phyloP scores from a whole-genome alignment of 2,329 filamentous ascomycete genomes.

The Alternaria burnsii region DNA sequence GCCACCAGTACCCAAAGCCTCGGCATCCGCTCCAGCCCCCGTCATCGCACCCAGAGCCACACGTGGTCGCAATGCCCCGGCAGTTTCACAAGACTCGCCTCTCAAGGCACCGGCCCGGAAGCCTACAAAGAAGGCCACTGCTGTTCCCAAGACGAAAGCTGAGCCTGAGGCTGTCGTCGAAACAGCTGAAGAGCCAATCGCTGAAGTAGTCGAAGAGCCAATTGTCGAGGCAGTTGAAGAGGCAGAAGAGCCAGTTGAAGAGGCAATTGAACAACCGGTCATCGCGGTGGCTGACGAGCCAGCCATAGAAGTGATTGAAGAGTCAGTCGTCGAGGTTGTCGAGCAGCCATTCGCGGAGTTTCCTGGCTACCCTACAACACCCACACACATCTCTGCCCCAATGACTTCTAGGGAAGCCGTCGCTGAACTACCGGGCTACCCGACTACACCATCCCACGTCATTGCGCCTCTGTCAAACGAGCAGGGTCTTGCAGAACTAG shows the following conservation, averaged over 20 bases:
- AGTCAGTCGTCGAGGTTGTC: neutral
- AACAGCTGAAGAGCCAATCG: constrained; percentile 15
- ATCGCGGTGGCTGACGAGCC: neutral
- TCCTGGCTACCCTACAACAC: constrained; percentile 21
- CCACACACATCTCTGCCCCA: constrained; percentile 25
- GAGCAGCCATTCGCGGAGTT: constrained; percentile 37
- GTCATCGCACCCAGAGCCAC: constrained; percentile 27
- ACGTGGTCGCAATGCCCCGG: constrained; percentile 31
- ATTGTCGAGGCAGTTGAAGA: neutral
- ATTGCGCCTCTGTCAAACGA: constrained; percentile 25
- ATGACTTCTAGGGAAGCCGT: constrained; percentile 28
- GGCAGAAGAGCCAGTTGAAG: neutral
- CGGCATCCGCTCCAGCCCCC: constrained; percentile 18
- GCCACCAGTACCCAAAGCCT: constrained; percentile 22
- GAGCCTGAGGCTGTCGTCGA: constrained; percentile 16
- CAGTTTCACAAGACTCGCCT: constrained; percentile 32
- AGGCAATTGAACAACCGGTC: neutral
- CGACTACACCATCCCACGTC: constrained; percentile 36
- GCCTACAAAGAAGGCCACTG: constrained; percentile 28
- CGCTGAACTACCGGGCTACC: constrained; percentile 30
- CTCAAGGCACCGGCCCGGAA: constrained; percentile 41
- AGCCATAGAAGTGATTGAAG: neutral
- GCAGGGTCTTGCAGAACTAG: constrained; percentile 28
- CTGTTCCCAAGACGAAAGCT: constrained; percentile 21
- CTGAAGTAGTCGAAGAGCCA: neutral